These are phyloP conservation scores for Calonectria hawksworthii DNA, from an alignment of 2,329 filamentous ascomycete genomes.

Conservation along the genomic window DNA sequence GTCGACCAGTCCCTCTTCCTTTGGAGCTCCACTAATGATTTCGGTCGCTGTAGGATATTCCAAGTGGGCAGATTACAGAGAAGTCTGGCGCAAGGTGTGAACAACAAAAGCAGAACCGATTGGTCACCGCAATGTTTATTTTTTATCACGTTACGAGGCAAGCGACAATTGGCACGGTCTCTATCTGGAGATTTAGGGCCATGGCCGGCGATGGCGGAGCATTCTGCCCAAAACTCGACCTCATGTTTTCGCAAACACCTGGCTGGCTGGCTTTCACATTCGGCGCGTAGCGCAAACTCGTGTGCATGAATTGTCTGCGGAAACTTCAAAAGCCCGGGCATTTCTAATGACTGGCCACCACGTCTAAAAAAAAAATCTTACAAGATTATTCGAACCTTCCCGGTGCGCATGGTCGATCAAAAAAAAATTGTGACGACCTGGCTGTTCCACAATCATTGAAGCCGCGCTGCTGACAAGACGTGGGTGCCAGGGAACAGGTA, in stretches of 20 bases:
- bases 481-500: conserved; percentile 7
- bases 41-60: conserved; percentile 61
- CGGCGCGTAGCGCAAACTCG: conserved; percentile 5
- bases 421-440: conserved; percentile 18
- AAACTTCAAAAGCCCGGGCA: not conserved
- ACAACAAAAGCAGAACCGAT: conserved; percentile 11
- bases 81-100: conserved; percentile 64
- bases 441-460: conserved; percentile 12
- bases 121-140: conserved; percentile 6
- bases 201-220: not conserved
- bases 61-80: conserved; percentile 71
- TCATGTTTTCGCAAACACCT: not conserved
- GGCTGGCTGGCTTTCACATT: not conserved
- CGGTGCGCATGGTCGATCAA: not conserved
- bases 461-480: conserved; percentile 15
- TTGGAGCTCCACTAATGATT: conserved; percentile 26
- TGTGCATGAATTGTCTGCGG: conserved; percentile 14
- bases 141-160: conserved; percentile 11
- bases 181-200: not conserved
- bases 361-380: not conserved
- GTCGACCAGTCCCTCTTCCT: conserved; percentile 30
- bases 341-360: not conserved
- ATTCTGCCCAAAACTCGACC: not conserved
- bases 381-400: not conserved
- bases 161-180: not conserved